Evolutionary conservation across 2,329 filamentous ascomycete species (phyloP).

Genomic region (Xylariaceae sp.): DNA sequence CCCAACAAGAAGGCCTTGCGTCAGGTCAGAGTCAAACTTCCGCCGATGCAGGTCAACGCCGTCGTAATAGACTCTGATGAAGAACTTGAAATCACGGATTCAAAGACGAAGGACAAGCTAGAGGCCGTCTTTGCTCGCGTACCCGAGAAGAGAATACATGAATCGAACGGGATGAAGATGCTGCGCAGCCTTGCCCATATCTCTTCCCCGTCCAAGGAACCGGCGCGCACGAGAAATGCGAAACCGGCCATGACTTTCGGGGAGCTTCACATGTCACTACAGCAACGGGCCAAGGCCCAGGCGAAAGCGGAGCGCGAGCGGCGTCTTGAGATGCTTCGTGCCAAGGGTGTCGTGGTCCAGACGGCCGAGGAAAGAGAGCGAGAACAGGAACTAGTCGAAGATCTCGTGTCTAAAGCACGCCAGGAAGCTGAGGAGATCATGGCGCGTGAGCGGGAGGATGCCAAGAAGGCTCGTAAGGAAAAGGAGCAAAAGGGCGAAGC

Average conservation of each 20-base stretch:
- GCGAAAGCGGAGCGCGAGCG: conserved; percentile 72
- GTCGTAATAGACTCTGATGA: conserved; percentile 47
- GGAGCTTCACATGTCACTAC: conserved; percentile 63
- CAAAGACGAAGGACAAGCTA: conserved; percentile 44
- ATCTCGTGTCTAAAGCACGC: conserved; percentile 79
- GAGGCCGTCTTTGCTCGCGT: conserved; percentile 65
- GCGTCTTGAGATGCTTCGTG: conserved; percentile 68
- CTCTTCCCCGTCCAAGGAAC: conserved; percentile 53
- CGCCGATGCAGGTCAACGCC: conserved; percentile 35
- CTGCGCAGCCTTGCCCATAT: conserved; percentile 72
- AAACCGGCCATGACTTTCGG: conserved; percentile 58
- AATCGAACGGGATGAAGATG: conserved; percentile 57
- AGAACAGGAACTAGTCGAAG: conserved; percentile 77
- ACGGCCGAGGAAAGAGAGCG: conserved; percentile 81
- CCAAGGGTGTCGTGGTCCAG: conserved; percentile 74
- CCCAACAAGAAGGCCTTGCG: conserved; percentile 34
- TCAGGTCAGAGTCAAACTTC: conserved; percentile 47
- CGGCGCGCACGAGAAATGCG: conserved; percentile 37
- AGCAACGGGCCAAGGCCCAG: conserved; percentile 71
- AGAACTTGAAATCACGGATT: conserved; percentile 57
- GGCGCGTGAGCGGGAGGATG: conserved; percentile 67
- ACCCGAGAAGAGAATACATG: conserved; percentile 57
- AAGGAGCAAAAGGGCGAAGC: conserved; percentile 37
- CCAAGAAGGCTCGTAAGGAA: conserved; percentile 56
- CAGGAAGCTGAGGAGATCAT: conserved; percentile 75